Percentiles rank a stretch among this genome's conserved stretches.
phyloP scores from a whole-genome alignment of 306 rosid genomes.

The peach (Prunus persica) region Prunus_persica_NCBIv2 NC_034013.1:16052001-16052500 shows the following conservation, averaged over 20 bases:
- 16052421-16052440: too few species aligned
- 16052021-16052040: not conserved
- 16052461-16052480: too few species aligned
- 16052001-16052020: not conserved
- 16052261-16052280: not conserved
- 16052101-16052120: not conserved
- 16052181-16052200: not conserved
- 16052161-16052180: not conserved
- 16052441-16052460: too few species aligned
- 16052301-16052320: not conserved
- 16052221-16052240: not conserved
- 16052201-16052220: not conserved
- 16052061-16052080: not conserved
- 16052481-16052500: too few species aligned
- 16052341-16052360: not conserved
- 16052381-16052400: not conserved
- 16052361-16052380: not conserved
- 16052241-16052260: not conserved
- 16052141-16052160: not conserved
- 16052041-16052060: not conserved
- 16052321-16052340: not conserved
- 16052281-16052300: not conserved
- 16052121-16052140: constrained; percentile 8
- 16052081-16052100: not conserved
- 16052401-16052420: not conserved